phyloP scores from a whole-genome alignment of 129 eudicot species.

The Ambrosia trifida region DNA sequence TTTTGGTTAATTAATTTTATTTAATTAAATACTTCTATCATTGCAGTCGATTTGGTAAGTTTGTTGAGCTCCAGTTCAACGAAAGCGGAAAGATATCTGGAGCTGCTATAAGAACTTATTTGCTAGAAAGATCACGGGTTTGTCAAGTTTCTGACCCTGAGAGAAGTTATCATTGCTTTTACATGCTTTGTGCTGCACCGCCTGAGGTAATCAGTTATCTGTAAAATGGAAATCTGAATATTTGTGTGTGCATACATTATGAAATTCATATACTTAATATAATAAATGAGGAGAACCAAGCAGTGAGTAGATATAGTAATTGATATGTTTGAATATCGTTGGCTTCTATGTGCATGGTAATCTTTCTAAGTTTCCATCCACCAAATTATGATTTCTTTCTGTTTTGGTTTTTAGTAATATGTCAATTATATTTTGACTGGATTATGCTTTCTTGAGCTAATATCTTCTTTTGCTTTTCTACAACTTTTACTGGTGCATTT shows the following conservation, averaged over 20 bases:
- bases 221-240: background rate
- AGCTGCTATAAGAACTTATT: conserved; percentile 92
- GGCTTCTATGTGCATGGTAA: conserved; percentile 7
- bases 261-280: background rate
- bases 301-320: conserved; percentile 8
- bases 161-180: conserved; percentile 93
- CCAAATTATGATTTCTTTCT: conserved; percentile 11
- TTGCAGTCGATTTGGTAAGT: conserved; percentile 92
- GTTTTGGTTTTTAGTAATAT: conserved; percentile 2
- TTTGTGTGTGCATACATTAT: background rate
- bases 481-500: conserved; percentile 20
- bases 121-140: conserved; percentile 93
- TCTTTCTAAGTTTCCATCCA: background rate
- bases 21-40: conserved; percentile 14
- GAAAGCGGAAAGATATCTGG: conserved; percentile 70
- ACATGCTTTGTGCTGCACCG: conserved; percentile 96
- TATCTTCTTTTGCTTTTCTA: conserved; percentile 1
- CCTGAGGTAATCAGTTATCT: conserved; percentile 52
- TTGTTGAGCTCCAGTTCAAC: conserved; percentile 89
- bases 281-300: background rate
- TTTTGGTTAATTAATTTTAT: conserved; percentile 12
- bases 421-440: conserved; percentile 1
- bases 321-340: conserved; percentile 1
- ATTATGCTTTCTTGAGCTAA: background rate
- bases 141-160: conserved; percentile 95